Percentiles rank a stretch among this genome's conserved stretches.
phyloP scores from a whole-genome alignment of 345 rosid species.

The Salix suchowensis region DNA sequence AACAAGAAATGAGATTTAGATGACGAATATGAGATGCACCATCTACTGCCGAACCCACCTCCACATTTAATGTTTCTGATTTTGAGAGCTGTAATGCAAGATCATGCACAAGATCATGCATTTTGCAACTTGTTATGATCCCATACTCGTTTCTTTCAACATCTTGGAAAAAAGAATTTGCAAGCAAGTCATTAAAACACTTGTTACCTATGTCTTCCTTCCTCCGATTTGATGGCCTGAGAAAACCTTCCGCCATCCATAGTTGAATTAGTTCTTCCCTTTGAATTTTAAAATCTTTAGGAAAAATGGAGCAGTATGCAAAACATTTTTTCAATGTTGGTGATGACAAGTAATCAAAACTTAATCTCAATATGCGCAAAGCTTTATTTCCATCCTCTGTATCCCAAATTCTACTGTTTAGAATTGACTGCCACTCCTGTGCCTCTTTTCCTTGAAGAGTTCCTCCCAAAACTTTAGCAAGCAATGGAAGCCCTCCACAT shows the following conservation, averaged over 20 bases:
- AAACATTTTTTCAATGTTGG: conserved; percentile 8
- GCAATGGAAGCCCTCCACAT: too few species aligned
- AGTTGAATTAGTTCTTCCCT: conserved; percentile 3
- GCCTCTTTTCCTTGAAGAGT: too few species aligned
- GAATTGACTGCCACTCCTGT: too few species aligned
- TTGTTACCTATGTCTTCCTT: conserved; percentile 13
- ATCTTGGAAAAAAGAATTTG: conserved; percentile 26
- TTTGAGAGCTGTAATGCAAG: conserved; percentile 18
- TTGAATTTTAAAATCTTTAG: background rate
- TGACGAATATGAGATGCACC: too few species aligned
- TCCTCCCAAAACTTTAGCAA: too few species aligned
- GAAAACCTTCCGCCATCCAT: conserved; percentile 17
- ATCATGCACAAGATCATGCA: conserved; percentile 6
- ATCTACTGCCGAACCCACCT: background rate
- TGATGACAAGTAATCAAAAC: conserved; percentile 8
- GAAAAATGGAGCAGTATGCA: conserved; percentile 12
- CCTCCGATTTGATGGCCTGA: background rate
- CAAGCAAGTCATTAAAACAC: conserved; percentile 18
- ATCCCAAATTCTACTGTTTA: too few species aligned
- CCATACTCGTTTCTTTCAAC: background rate
- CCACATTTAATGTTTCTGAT: background rate
- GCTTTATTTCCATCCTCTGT: too few species aligned
- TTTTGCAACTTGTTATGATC: background rate
- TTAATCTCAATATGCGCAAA: background rate
- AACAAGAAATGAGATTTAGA: too few species aligned